Conservation (phyloP, 192 early-diverging fungal genomes). For the Thoreauomyces humboldtii region DNA sequence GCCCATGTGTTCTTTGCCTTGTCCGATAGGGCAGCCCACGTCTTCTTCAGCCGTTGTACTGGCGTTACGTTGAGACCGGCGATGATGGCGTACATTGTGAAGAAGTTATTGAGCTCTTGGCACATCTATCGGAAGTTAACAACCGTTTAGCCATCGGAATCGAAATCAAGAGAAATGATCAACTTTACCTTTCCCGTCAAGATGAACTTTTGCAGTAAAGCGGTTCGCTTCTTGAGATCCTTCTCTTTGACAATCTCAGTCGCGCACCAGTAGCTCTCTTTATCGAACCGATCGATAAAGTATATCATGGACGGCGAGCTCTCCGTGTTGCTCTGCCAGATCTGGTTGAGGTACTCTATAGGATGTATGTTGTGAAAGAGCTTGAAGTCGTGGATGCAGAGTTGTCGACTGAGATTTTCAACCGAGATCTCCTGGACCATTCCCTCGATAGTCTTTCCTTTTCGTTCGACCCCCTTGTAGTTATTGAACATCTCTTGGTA, state of each 20-base stretch:
- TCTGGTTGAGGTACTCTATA: slow-evolving; percentile 60
- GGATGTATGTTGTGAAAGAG: slow-evolving; percentile 61
- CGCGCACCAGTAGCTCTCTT: slow-evolving; percentile 59
- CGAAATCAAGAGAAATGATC: no score
- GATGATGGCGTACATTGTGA: slow-evolving; percentile 57
- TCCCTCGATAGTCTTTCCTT: slow-evolving; percentile 49
- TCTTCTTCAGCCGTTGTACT: slow-evolving; percentile 58
- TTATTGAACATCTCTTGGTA: slow-evolving; percentile 51
- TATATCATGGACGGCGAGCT: slow-evolving; percentile 51
- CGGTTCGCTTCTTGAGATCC: slow-evolving; percentile 54
- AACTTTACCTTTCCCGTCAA: slow-evolving; percentile 55
- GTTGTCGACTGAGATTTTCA: slow-evolving; percentile 47
- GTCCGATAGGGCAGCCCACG: slow-evolving; percentile 57
- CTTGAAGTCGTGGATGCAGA: slow-evolving; percentile 56
- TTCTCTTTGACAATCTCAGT: slow-evolving; percentile 52
- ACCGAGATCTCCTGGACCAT: slow-evolving; percentile 47
- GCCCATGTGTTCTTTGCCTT: slow-evolving; percentile 45
- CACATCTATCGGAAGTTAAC: slow-evolving; percentile 42
- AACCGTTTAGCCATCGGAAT: no score
- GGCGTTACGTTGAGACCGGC: slow-evolving; percentile 52
- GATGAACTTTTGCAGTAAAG: slow-evolving; percentile 51
- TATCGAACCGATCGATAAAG: slow-evolving; percentile 58
- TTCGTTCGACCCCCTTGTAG: slow-evolving; percentile 44
- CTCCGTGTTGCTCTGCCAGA: slow-evolving; percentile 54
- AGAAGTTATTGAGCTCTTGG: slow-evolving; percentile 58